Conservation (phyloP, 495 filamentous ascomycete genomes). For the Thermothielavioides terrestris region DNA sequence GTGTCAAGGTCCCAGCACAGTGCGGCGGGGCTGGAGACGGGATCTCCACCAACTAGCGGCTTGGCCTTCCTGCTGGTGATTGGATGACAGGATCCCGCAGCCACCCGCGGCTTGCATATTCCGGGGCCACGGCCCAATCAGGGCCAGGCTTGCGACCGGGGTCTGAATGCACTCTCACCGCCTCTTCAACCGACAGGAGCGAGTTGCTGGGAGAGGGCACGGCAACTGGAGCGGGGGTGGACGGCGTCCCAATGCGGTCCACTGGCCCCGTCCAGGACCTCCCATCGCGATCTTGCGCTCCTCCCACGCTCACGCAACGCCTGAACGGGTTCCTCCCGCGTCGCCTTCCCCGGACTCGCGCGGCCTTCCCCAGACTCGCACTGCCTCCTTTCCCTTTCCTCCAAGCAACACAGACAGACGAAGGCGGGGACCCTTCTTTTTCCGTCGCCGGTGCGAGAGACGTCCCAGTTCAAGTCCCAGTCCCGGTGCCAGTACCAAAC, state of each 20-base stretch:
- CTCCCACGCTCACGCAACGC: constrained; percentile 7
- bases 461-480: not conserved
- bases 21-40: constrained; percentile 23
- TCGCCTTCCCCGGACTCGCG: constrained; percentile 11
- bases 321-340: constrained; percentile 5
- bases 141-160: constrained; percentile 16
- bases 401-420: constrained; percentile 5
- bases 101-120: constrained; percentile 19
- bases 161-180: constrained; percentile 30
- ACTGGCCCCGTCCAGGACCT: constrained; percentile 7
- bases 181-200: constrained; percentile 28
- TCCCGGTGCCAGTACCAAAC: not conserved
- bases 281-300: constrained; percentile 4
- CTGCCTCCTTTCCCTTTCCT: constrained; percentile 1
- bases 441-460: not conserved
- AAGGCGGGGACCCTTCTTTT: not conserved
- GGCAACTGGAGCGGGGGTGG: constrained; percentile 8
- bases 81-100: constrained; percentile 19
- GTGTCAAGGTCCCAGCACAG: constrained; percentile 22
- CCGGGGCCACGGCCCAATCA: constrained; percentile 23
- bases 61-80: constrained; percentile 10
- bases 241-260: not conserved
- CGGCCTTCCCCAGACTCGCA: constrained; percentile 10
- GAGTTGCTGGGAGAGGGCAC: constrained; percentile 14
- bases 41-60: constrained; percentile 6